A percentile compares a stretch with the other conserved stretches of the same genome.
Evolutionary conservation across 2,329 filamentous ascomycete species (phyloP).

Genomic region (Colletotrichum nymphaeae): DNA sequence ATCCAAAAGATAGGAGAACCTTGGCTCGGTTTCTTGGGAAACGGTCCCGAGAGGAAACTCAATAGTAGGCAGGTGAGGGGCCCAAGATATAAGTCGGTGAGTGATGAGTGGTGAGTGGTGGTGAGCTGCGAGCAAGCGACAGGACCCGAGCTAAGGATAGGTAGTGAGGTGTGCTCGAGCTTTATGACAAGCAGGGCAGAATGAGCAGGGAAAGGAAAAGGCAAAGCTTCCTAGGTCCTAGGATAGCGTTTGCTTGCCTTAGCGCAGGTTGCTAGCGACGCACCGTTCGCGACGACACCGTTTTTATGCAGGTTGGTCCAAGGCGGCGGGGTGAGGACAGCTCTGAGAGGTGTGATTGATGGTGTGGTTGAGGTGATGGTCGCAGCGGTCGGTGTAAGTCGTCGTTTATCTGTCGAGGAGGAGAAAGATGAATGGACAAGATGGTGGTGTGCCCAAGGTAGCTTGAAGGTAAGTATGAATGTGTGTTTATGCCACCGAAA

Average conservation of each 20-base stretch:
- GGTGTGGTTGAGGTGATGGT: background rate
- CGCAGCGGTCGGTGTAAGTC: background rate
- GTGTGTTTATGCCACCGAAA: background rate
- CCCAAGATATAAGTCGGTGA: constrained; percentile 33
- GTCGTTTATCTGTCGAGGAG: background rate
- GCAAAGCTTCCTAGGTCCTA: background rate
- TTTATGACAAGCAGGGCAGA: constrained; percentile 33
- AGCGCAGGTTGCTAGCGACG: constrained; percentile 30
- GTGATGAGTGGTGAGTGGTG: constrained; percentile 5
- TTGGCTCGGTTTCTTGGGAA: constrained; percentile 6
- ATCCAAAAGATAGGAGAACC: background rate
- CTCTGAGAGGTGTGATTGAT: background rate
- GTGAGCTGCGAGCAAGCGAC: constrained; percentile 6
- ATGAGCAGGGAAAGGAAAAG: constrained; percentile 2
- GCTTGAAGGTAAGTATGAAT: background rate
- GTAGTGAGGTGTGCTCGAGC: constrained; percentile 31
- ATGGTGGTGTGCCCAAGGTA: background rate
- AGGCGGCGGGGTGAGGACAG: background rate
- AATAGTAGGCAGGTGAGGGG: constrained; percentile 12
- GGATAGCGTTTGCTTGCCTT: constrained; percentile 29
- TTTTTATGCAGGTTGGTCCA: constrained; percentile 26
- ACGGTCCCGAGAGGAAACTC: background rate
- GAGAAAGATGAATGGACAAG: background rate
- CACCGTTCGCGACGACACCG: constrained; percentile 33
- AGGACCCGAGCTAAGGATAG: constrained; percentile 6